Conservation (phyloP, 2,329 filamentous ascomycete genomes). For the Colletotrichum simmondsii region DNA sequence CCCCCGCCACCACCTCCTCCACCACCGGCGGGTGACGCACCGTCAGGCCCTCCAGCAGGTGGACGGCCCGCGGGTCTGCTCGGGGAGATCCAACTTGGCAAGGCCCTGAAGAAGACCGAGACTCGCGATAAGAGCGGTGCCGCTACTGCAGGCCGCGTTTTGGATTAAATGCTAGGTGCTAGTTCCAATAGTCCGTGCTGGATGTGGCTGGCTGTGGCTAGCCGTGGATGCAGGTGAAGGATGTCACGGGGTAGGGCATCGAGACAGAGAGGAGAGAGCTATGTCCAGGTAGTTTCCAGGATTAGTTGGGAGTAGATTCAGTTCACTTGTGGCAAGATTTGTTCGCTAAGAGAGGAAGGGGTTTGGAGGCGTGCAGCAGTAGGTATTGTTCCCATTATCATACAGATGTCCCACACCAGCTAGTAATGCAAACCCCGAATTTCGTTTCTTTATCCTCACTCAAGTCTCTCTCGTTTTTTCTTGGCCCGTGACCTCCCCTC, state of each 20-base stretch:
- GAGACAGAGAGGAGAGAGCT: background rate
- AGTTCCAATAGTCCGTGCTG: background rate
- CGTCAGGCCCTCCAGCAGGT: slow-evolving; percentile 56
- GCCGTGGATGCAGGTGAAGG: background rate
- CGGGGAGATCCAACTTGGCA: slow-evolving; percentile 85
- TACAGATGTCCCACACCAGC: background rate
- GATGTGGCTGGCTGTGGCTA: background rate
- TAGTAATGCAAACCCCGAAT: slow-evolving; percentile 22
- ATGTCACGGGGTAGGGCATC: background rate
- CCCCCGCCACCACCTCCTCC: slow-evolving; percentile 56
- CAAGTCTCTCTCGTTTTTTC: background rate
- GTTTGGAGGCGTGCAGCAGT: background rate
- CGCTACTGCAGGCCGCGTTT: slow-evolving; percentile 80
- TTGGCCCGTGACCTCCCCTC: slow-evolving; percentile 14
- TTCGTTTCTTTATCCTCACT: background rate
- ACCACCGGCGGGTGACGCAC: slow-evolving; percentile 49
- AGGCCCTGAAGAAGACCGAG: slow-evolving; percentile 82
- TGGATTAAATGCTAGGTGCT: slow-evolving; percentile 52
- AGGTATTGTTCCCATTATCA: slow-evolving; percentile 9
- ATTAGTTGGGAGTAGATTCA: background rate
- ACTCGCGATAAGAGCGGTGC: slow-evolving; percentile 88
- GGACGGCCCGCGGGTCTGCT: slow-evolving; percentile 74
- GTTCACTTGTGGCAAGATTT: slow-evolving; percentile 8
- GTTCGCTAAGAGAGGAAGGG: background rate
- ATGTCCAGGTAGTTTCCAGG: background rate